Conservation (phyloP, 257 asterid species). For the Solanum pinnatisectum region DNA sequence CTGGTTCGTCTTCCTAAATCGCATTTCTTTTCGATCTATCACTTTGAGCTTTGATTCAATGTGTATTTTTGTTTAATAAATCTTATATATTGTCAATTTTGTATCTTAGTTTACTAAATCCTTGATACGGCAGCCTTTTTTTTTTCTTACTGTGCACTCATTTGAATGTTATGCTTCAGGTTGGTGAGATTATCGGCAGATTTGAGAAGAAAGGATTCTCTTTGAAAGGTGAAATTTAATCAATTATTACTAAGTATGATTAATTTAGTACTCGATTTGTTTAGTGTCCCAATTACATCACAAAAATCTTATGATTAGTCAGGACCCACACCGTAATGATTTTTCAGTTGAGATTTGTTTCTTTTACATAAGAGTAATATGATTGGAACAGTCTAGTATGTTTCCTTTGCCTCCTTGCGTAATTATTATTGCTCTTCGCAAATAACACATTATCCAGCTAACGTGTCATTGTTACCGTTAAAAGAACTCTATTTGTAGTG, state of each 20-base stretch:
- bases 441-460: too few species aligned
- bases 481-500: neutral
- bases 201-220: conserved; percentile 96
- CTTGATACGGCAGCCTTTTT: neutral
- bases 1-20: conserved; percentile 31
- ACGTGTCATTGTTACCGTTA: neutral
- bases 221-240: conserved; percentile 51
- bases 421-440: neutral
- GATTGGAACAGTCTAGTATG: neutral
- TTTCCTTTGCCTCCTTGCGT: neutral
- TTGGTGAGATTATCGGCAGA: conserved; percentile 85
- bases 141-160: neutral
- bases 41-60: neutral
- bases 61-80: neutral
- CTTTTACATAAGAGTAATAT: neutral
- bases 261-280: neutral
- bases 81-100: neutral
- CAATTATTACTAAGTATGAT: neutral
- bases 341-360: neutral
- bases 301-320: neutral
- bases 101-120: neutral
- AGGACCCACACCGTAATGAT: neutral
- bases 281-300: neutral
- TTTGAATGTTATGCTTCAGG: conserved; percentile 37
- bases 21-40: neutral